Evolutionary conservation across 139 green algal species (phyloP).

Genomic region (Bryopsis sp.): DNA sequence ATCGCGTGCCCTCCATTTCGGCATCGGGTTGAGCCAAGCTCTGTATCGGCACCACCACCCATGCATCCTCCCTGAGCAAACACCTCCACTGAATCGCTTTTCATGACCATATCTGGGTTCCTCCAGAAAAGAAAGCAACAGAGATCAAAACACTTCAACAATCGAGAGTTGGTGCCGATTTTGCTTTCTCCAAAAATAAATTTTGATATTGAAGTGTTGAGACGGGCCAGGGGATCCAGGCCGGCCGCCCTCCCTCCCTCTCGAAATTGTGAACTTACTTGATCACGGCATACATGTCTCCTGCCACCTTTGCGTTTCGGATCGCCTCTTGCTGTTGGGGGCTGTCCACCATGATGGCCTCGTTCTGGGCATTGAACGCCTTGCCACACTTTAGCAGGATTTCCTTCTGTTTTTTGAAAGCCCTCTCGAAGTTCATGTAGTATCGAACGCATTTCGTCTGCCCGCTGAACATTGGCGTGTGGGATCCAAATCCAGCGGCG

Average conservation of each 20-base stretch:
- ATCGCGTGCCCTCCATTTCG: slow-evolving; percentile 69
- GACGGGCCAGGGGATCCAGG: too few species aligned
- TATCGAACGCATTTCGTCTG: slow-evolving; percentile 88
- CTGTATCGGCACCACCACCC: slow-evolving; percentile 76
- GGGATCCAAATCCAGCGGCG: slow-evolving; percentile 72
- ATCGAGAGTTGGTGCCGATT: too few species aligned
- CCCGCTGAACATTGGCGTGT: slow-evolving; percentile 85
- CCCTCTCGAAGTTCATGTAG: slow-evolving; percentile 72
- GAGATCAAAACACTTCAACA: too few species aligned
- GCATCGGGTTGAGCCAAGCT: slow-evolving; percentile 39
- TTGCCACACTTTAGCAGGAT: slow-evolving; percentile 5
- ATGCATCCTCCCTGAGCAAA: slow-evolving; percentile 68
- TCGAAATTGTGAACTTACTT: slow-evolving; percentile 16
- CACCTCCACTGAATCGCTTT: too few species aligned
- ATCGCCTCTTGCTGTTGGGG: slow-evolving; percentile 36
- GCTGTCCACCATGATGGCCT: slow-evolving; percentile 38
- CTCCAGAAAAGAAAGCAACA: too few species aligned
- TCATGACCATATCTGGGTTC: too few species aligned
- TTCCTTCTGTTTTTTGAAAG: slow-evolving; percentile 19
- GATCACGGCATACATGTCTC: slow-evolving; percentile 59
- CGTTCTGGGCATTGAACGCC: slow-evolving; percentile 51
- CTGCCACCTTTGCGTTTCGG: slow-evolving; percentile 34
- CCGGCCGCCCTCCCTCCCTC: too few species aligned
- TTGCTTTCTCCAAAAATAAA: too few species aligned
- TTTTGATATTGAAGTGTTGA: too few species aligned